Base-by-base conservation (phyloP, 768 basidiomycete genomes). In the Amanita brunnescens region DNA sequence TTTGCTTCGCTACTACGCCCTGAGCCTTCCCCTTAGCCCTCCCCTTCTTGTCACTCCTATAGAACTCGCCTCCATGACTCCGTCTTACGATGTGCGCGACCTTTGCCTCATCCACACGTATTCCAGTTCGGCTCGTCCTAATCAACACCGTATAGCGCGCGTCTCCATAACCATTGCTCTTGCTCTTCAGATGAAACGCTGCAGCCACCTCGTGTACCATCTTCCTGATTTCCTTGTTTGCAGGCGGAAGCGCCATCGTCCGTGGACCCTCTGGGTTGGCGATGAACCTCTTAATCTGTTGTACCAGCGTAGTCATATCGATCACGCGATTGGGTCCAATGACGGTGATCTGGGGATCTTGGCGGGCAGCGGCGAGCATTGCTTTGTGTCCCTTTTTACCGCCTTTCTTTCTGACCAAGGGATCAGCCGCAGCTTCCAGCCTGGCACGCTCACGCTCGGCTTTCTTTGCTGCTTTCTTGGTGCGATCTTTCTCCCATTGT, bases 401-500 rank as follows among this genome's bases (percentile, higher is more conserved):
- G 35, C 80, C 79, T 62, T 81, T 83, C 58, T 81, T 76, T n/a
- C 56, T 56, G 6, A 73, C 57, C n/a, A 82, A 64, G 0, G 85
- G 84, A 58, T 92, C 87, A 1, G 81, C 71, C 10, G 80, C 80
- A 0, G 68, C 68, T 14, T 76, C 70, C 2, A 84, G 67, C 9
- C 78, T 78, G 13, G 75, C 80, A 2, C 76, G 64, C 1, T 71
- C 75, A 0, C 91, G 82, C 13, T 75, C 71, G 2, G 70, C 75
- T 62, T 91, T 95, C 60, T 70, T 64, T 51, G 83, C 81, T 0
- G 90, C 90, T 62, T 96, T 98, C 70, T 83, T 86, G 47, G 72
- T 68, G 1, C 91, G 88, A 61, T 97, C 94, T 42, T 77, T 76
- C 40, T 80, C 78, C 91, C 91, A 96, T 53, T 81, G 83, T 0